Conservation (phyloP, 192 early-diverging fungal genomes). For the Coemansia sp. region DNA sequence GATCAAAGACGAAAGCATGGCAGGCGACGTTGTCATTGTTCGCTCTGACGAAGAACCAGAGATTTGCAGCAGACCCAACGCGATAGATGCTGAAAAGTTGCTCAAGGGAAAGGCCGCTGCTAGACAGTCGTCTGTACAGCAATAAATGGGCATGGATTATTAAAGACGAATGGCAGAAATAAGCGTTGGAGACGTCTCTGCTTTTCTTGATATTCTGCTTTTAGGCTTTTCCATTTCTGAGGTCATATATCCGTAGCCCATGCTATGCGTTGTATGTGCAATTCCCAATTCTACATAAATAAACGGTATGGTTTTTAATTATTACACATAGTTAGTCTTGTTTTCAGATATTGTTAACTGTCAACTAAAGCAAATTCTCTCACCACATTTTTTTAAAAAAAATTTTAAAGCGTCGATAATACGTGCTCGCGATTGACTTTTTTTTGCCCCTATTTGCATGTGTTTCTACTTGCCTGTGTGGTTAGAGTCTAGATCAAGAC, state of each 20-base stretch:
- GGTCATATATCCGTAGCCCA: constrained; percentile 57
- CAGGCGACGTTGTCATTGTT: constrained; percentile 50
- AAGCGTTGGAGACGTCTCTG: background rate
- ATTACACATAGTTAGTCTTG: no score
- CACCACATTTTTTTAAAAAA: no score
- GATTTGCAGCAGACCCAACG: constrained; percentile 20
- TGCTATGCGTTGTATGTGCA: constrained; percentile 71
- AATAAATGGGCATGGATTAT: background rate
- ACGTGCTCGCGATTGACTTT: no score
- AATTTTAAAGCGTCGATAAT: no score
- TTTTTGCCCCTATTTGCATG: background rate
- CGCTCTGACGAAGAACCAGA: constrained; percentile 14
- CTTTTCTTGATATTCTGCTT: constrained; percentile 31
- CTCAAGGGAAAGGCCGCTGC: background rate
- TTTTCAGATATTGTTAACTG: background rate
- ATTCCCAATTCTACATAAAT: constrained; percentile 59
- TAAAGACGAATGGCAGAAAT: constrained; percentile 23
- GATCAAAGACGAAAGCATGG: constrained; percentile 53
- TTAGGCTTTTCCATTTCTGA: constrained; percentile 20
- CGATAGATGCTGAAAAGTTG: background rate
- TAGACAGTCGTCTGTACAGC: background rate
- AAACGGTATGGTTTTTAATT: no score
- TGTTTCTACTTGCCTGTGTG: constrained; percentile 15
- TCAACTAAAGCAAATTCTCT: background rate
- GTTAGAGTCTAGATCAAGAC: constrained; percentile 14